phyloP scores from a whole-genome alignment of 2,329 filamentous ascomycete genomes.

The Orbilia brochopaga region DNA sequence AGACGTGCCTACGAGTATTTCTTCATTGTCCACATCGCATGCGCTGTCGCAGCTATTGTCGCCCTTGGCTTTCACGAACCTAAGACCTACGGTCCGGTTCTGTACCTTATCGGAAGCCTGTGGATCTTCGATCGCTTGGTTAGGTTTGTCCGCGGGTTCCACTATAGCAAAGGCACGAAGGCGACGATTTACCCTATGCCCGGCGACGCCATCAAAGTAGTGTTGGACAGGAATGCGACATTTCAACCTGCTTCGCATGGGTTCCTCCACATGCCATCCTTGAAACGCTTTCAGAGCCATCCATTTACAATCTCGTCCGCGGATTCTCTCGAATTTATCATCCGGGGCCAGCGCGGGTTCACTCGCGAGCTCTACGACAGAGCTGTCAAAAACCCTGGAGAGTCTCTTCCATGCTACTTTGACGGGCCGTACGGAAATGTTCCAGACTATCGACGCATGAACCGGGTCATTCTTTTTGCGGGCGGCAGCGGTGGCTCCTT shows the following conservation, averaged over 20 bases:
- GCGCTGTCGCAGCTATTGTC: slow-evolving; percentile 63
- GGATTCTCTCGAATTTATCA: slow-evolving; percentile 65
- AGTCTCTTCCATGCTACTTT: slow-evolving; percentile 62
- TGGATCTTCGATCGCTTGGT: slow-evolving; percentile 64
- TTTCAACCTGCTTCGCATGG: slow-evolving; percentile 66
- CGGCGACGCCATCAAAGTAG: slow-evolving; percentile 65
- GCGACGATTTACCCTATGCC: slow-evolving; percentile 65
- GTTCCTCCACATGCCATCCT: slow-evolving; percentile 68
- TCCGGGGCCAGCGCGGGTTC: slow-evolving; percentile 67
- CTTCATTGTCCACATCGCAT: slow-evolving; percentile 63
- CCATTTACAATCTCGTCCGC: slow-evolving; percentile 67
- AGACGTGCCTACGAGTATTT: slow-evolving; percentile 65
- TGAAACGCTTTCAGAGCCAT: slow-evolving; percentile 67
- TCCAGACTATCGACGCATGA: slow-evolving; percentile 63
- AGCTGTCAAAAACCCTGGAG: slow-evolving; percentile 63
- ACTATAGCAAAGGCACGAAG: slow-evolving; percentile 63
- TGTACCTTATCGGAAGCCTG: slow-evolving; percentile 60
- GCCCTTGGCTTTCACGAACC: slow-evolving; percentile 64
- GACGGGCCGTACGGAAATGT: slow-evolving; percentile 68
- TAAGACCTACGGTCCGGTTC: slow-evolving; percentile 59
- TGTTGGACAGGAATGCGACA: slow-evolving; percentile 62
- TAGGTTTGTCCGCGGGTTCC: slow-evolving; percentile 60
- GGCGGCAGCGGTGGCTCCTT: slow-evolving; percentile 70
- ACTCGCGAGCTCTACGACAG: slow-evolving; percentile 65
- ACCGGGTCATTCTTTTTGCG: slow-evolving; percentile 67